These are phyloP conservation scores for Endoconidiophora laricicola DNA, from an alignment of 2,329 filamentous ascomycete species.

Conservation along the genomic window DNA sequence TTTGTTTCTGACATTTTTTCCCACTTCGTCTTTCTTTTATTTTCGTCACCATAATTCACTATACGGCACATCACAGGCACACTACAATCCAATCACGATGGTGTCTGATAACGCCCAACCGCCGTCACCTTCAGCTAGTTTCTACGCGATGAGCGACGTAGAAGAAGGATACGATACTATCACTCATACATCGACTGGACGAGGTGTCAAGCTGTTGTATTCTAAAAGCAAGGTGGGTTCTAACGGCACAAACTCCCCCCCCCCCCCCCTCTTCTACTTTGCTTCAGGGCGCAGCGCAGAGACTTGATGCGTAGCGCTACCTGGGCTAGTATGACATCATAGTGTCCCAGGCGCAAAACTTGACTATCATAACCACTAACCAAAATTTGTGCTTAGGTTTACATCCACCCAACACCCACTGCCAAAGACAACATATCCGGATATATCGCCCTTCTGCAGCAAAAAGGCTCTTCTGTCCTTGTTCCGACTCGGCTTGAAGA, in stretches of 20 bases:
- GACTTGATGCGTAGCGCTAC: neutral
- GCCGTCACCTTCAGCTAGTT: conserved; percentile 66
- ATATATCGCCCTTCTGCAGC: conserved; percentile 83
- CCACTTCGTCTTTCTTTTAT: conserved; percentile 1
- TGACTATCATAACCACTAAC: neutral
- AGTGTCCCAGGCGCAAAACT: neutral
- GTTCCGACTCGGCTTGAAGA: conserved; percentile 13
- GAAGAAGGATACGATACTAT: conserved; percentile 93
- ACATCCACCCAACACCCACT: conserved; percentile 84
- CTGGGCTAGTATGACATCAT: neutral
- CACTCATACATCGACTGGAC: conserved; percentile 56
- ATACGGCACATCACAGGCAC: too few relatives aligned
- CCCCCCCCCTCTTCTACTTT: neutral
- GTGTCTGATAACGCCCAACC: conserved; percentile 19
- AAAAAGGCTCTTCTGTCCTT: conserved; percentile 43
- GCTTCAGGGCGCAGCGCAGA: too few relatives aligned
- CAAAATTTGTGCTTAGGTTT: conserved; percentile 46
- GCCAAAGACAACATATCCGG: conserved; percentile 91
- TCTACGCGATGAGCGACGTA: conserved; percentile 92
- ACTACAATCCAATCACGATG: conserved; percentile 11
- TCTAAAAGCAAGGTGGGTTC: conserved; percentile 79
- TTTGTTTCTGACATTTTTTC: neutral
- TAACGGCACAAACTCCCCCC: neutral
- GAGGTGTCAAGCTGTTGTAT: conserved; percentile 82
- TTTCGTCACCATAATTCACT: neutral